Conservation (phyloP, 108 stramenopile genomes). For the Craspedostauros australis region DNA sequence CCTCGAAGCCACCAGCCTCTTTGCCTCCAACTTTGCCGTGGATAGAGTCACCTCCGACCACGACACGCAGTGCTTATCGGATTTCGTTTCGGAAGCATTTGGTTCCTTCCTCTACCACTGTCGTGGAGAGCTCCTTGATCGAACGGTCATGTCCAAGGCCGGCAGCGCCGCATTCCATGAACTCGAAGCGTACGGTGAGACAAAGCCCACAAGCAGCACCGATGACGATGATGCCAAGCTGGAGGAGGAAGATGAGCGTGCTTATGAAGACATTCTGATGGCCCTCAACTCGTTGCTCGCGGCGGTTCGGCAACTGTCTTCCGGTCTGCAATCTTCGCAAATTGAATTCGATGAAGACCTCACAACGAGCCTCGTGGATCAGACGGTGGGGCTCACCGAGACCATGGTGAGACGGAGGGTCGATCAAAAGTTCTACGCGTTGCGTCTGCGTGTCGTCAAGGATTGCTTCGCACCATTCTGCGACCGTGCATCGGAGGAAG, state of each 20-base stretch:
- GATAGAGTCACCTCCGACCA: no score
- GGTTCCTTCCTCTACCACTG: conserved; percentile 59
- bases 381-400: conserved; percentile 59
- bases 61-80: conserved; percentile 19
- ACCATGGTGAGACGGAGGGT: conserved; percentile 65
- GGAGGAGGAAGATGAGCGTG: conserved; percentile 49
- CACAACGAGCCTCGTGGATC: conserved; percentile 63
- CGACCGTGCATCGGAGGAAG: conserved; percentile 4
- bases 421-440: conserved; percentile 50
- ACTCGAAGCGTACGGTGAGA: not conserved
- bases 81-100: conserved; percentile 59
- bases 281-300: conserved; percentile 50
- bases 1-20: conserved; percentile 68
- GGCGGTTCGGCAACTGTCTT: conserved; percentile 67
- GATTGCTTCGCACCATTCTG: conserved; percentile 71
- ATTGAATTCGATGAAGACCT: conserved; percentile 52
- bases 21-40: not conserved
- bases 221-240: conserved; percentile 9
- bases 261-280: conserved; percentile 47
- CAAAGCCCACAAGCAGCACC: not conserved
- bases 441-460: conserved; percentile 46
- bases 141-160: not conserved
- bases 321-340: conserved; percentile 63
- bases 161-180: not conserved
- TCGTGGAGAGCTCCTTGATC: conserved; percentile 33